These are phyloP conservation scores for Thraustotheca clavata DNA, from an alignment of 352 stramenopile species.

Conservation along the genomic window DNA sequence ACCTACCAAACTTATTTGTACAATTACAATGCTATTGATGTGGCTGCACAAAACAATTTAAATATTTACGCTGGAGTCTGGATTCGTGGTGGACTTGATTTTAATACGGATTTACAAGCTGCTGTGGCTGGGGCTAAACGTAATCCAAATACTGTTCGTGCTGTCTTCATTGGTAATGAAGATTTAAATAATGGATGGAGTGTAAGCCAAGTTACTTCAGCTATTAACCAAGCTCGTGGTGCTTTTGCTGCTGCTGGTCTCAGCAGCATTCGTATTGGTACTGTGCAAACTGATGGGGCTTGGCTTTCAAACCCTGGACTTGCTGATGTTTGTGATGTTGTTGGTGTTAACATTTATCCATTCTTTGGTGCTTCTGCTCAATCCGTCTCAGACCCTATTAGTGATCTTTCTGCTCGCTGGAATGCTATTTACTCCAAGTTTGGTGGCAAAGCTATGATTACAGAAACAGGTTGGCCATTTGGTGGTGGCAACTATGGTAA, in stretches of 20 bases:
- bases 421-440: slow-evolving; percentile 1
- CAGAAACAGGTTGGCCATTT: slow-evolving; percentile 20
- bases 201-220: not conserved
- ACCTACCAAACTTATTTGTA: not conserved
- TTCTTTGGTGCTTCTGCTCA: not conserved
- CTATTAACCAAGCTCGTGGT: not conserved
- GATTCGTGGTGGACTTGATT: slow-evolving; percentile 9
- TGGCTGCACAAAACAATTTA: not conserved
- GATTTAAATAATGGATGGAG: slow-evolving; percentile 44
- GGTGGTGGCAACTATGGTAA: slow-evolving; percentile 4
- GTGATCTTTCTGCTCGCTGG: slow-evolving; percentile 22
- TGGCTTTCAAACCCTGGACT: slow-evolving; percentile 1
- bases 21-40: slow-evolving; percentile 2
- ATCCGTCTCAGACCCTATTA: slow-evolving; percentile 6
- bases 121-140: not conserved
- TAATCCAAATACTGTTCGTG: slow-evolving; percentile 27
- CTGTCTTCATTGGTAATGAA: slow-evolving; percentile 70
- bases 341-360: slow-evolving; percentile 17
- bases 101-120: not conserved
- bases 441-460: slow-evolving; percentile 11
- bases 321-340: slow-evolving; percentile 9
- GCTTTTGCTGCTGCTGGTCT: not conserved
- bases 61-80: slow-evolving; percentile 11
- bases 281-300: slow-evolving; percentile 13
- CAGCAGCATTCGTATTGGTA: slow-evolving; percentile 3